A percentile compares a stretch with the other conserved stretches of the same genome.
Conservation (phyloP, 2,329 filamentous ascomycete species). For the Fusarium succisae region DNA sequence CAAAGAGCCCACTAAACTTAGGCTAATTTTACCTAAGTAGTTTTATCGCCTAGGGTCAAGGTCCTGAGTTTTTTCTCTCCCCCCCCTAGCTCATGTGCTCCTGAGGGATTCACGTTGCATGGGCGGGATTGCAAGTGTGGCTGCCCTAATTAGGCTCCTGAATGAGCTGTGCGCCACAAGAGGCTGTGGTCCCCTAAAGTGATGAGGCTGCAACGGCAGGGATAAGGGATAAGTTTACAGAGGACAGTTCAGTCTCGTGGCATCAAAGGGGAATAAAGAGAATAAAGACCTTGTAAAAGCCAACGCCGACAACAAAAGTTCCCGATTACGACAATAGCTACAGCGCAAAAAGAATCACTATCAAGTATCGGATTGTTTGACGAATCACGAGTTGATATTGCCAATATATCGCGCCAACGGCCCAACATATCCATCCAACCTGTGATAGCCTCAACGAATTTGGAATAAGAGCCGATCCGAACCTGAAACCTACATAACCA, state of each 20-base stretch:
- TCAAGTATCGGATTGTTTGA: neutral
- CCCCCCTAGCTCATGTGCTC: neutral
- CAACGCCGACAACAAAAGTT: slow-evolving; percentile 15
- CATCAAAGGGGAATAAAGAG: slow-evolving; percentile 33
- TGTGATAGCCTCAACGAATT: slow-evolving; percentile 8
- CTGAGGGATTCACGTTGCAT: slow-evolving; percentile 3
- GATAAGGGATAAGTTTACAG: neutral
- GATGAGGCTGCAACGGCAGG: slow-evolving; percentile 31
- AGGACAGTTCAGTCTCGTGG: slow-evolving; percentile 35
- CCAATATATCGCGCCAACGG: slow-evolving; percentile 6
- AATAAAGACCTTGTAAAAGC: slow-evolving; percentile 13
- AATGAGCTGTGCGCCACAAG: slow-evolving; percentile 8
- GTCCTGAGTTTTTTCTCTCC: too few relatives aligned
- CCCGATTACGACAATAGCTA: neutral
- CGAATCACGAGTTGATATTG: neutral
- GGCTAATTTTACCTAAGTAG: too few relatives aligned
- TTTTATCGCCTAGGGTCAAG: too few relatives aligned
- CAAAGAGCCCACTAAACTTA: too few relatives aligned
- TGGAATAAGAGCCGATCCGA: slow-evolving; percentile 7
- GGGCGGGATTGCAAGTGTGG: neutral
- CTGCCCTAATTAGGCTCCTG: slow-evolving; percentile 29
- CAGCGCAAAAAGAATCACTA: neutral
- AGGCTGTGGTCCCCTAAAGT: slow-evolving; percentile 18
- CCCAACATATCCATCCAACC: neutral
- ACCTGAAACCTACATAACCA: slow-evolving; percentile 7